Base-by-base conservation (phyloP, 306 rosid genomes). In the Delonix regia region DNA sequence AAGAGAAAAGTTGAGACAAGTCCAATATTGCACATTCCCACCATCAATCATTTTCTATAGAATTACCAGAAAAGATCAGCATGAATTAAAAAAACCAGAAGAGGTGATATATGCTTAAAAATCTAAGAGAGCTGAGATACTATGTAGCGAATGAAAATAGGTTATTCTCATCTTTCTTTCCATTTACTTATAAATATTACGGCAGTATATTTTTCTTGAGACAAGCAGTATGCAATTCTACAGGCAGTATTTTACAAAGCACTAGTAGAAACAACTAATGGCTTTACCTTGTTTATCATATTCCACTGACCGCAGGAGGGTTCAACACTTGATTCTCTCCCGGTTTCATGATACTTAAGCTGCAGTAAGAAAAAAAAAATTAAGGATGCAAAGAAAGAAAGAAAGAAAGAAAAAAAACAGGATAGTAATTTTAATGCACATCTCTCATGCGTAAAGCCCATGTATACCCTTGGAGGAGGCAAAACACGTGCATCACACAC, bases 281-380 rank as follows among this genome's bases (percentile, higher is more conserved):
- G 36, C 10, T 60, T 78, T 73, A 93, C 99, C 96, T 93, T 91
- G 7, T 86, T 61, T 0, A 90, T 95, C 98, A 93, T 95, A 22
- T 95, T 95, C 98, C 99, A 95, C 5, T 87, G 90, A 9, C 98
- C 99, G 91, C 89, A 86, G 9, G 4, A 13, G 0, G 99, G 99
- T 21, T 83, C 82, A 60, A 86, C 94, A 7, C 1, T 71, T 25
- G 80, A 6, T 30, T 87, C 91, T 42, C 2, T 67, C 0, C 99
- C 90, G 1, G 77, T 71, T 0, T 66, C 85, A 84, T 88, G 85
- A 74, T 93, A 95, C 18, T 71, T 85, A 5, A 95, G 94, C 99
- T 92, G 74, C 80, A 79, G 21, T 33, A 22, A 47, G 10, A 5
- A 49, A 45, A 42, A 14, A 47, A 49, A n/a, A 49, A 3, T 22